A percentile compares a stretch with the other conserved stretches of the same genome.
Evolutionary conservation across 2,329 filamentous ascomycete genomes (phyloP).

Genomic region (Orbilia brochopaga): DNA sequence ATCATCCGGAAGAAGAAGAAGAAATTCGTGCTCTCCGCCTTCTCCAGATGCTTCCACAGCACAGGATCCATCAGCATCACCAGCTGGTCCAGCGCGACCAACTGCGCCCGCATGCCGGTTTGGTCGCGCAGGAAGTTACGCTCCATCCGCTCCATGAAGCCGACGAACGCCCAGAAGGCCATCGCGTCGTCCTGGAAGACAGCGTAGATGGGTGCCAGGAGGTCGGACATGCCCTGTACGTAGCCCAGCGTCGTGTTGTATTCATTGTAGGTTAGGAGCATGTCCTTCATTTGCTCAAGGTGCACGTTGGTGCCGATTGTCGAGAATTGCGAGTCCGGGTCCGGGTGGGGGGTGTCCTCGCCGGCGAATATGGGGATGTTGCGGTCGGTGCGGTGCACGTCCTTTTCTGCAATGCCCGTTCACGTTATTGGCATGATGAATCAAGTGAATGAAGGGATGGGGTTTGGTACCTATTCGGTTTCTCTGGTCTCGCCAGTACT

Average conservation of each 20-base stretch:
- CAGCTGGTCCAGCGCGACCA: constrained; percentile 88
- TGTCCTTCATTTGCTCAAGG: constrained; percentile 98
- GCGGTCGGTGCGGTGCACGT: constrained; percentile 95
- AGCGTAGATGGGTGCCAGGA: constrained; percentile 93
- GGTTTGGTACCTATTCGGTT: constrained; percentile 79
- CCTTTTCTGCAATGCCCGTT: constrained; percentile 74
- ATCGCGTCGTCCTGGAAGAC: constrained; percentile 96
- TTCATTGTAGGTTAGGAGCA: constrained; percentile 98
- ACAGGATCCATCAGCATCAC: constrained; percentile 96
- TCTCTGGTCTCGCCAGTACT: constrained; percentile 97
- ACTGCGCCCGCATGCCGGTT: constrained; percentile 91
- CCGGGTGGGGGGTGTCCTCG: constrained; percentile 94
- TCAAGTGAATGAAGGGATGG: constrained; percentile 3
- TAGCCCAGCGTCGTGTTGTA: constrained; percentile 95
- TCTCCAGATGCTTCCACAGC: constrained; percentile 86
- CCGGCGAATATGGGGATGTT: constrained; percentile 93
- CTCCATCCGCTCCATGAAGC: constrained; percentile 98
- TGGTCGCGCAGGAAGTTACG: constrained; percentile 95
- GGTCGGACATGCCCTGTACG: constrained; percentile 97
- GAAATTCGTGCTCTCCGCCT: constrained; percentile 94
- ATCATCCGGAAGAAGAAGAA: constrained; percentile 99
- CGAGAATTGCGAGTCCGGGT: constrained; percentile 93
- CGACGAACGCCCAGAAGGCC: constrained; percentile 94
- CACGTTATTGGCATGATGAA: constrained; percentile 17
- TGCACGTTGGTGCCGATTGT: constrained; percentile 94